Evolutionary conservation across 148 eudicot genomes (phyloP).

Genomic region (Salicornia ramosissima): DNA sequence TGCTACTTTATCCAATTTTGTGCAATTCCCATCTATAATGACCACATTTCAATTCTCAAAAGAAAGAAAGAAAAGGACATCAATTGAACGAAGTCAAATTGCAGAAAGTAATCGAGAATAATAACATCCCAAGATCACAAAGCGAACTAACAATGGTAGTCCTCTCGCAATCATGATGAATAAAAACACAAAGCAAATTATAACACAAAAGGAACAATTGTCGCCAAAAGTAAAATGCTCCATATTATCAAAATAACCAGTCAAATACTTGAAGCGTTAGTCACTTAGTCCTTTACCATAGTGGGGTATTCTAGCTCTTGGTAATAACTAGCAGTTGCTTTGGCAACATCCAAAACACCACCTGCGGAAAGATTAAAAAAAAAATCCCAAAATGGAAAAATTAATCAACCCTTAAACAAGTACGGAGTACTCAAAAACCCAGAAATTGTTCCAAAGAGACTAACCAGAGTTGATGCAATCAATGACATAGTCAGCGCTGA

Average conservation of each 20-base stretch:
- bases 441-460: neutral
- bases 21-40: too few relatives aligned
- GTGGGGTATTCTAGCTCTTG: conserved; percentile 53
- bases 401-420: neutral
- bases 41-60: neutral
- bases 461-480: conserved; percentile 48
- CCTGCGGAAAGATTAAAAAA: conserved; percentile 37
- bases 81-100: neutral
- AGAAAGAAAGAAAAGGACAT: too few relatives aligned
- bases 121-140: neutral
- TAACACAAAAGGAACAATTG: neutral
- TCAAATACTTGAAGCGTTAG: neutral
- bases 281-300: conserved; percentile 53
- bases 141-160: neutral
- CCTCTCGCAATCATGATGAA: neutral
- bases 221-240: neutral
- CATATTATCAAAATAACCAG: neutral
- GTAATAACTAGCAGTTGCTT: conserved; percentile 45
- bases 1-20: too few relatives aligned
- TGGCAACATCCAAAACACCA: conserved; percentile 67
- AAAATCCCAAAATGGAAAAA: neutral
- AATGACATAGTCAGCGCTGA: conserved; percentile 70
- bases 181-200: neutral
- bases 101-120: too few relatives aligned
- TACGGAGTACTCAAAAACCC: neutral